These are phyloP conservation scores for Neohortaea acidophila DNA, from an alignment of 495 filamentous ascomycete species.

Conservation along the genomic window DNA sequence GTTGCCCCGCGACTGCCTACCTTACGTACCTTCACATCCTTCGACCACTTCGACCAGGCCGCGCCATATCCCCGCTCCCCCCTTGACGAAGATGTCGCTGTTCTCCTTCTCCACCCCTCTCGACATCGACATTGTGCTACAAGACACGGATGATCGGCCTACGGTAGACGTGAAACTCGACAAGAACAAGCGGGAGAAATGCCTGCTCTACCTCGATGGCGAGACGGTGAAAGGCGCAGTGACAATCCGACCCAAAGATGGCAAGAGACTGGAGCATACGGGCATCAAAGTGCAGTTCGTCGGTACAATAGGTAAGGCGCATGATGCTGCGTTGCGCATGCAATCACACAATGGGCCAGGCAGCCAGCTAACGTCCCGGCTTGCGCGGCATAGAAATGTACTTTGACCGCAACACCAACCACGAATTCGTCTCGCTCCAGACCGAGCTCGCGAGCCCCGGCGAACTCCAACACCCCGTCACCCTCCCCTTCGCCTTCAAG, in stretches of 20 bases:
- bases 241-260: slow-evolving; percentile 93
- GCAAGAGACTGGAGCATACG: slow-evolving; percentile 92
- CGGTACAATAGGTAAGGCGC: slow-evolving; percentile 74
- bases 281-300: slow-evolving; percentile 99
- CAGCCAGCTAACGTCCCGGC: too few species aligned
- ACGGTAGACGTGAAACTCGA: slow-evolving; percentile 97
- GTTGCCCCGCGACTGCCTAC: too few species aligned
- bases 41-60: too few species aligned
- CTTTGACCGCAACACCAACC: slow-evolving; percentile 97
- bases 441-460: slow-evolving; percentile 93
- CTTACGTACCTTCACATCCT: too few species aligned
- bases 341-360: neutral
- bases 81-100: slow-evolving; percentile 71
- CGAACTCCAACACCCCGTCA: slow-evolving; percentile 95
- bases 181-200: slow-evolving; percentile 92
- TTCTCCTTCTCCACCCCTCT: slow-evolving; percentile 97
- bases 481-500: slow-evolving; percentile 99
- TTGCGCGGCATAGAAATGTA: slow-evolving; percentile 99
- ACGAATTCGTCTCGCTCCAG: slow-evolving; percentile 92
- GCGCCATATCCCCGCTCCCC: too few species aligned
- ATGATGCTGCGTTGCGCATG: neutral
- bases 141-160: slow-evolving; percentile 80
- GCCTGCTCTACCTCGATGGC: slow-evolving; percentile 91
- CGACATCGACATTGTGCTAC: slow-evolving; percentile 96
- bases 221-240: slow-evolving; percentile 94